Evolutionary conservation across 2,329 filamentous ascomycete genomes (phyloP), one percentile per base, ranked within the genome.

Genomic region (Nemania sp.): DNA sequence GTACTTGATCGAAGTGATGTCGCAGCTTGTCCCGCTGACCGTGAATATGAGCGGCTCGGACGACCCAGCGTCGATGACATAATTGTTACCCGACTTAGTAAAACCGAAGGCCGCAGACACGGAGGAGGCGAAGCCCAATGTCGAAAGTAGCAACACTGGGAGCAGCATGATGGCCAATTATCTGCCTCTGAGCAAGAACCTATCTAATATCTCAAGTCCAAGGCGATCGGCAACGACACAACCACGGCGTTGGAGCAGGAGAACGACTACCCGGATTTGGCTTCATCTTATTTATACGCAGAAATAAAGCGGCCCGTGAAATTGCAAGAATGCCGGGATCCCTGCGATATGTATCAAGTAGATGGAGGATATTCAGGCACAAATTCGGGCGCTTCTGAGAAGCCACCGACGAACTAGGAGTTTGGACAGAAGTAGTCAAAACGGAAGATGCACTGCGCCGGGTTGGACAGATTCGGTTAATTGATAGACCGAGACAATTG

Each of bases 1-100:
- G 74, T 84, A 90, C 62, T 84, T 83, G 76, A 91, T 87, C 0
- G 88, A 90, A 15, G 84, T 89, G 76, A 91, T 88, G 72, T 90
- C 89, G 71, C 89, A 90, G 75, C 80, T 89, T 18, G 80, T 81
- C 54, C 83, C 80, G 70, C 80, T 84, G 57, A 89, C 82, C 2
- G 83, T 83, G 70, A 88, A 84, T 43, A 84, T 77, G 60, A 89
- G 78, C 2, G 84, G 65, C 69, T 87, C 86, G 78, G 74, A 64
- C 63, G 79, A 72, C 7, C 78, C 80, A 52, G 81, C 78, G 65
- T 83, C 80, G 57, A 83, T 77, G 13, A 80, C 76, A 73, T 83
- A 83, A 24, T 77, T 75, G 53, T 70, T 72, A 43, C 75, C 75
- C 10, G 76, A 77, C 24, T 76, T 72, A 27, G 77, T 78, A 68